Base-by-base conservation (phyloP, 2,329 filamentous ascomycete species). In the Rutstroemia sp. region DNA sequence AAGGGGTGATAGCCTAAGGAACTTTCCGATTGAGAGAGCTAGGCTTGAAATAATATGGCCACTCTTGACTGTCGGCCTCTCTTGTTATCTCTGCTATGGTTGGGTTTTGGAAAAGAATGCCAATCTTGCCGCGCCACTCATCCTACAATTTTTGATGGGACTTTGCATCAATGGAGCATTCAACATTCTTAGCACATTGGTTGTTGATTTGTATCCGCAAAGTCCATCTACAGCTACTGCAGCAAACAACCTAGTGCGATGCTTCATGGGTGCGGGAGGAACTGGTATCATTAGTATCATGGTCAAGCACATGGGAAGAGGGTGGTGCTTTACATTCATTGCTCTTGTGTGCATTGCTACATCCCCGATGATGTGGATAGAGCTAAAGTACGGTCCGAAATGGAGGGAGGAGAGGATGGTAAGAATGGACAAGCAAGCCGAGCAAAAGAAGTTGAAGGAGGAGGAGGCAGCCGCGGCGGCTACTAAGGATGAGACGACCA, bases 221-320 rank as follows among this genome's bases (percentile, higher is more conserved):
- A 76, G 78, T 1, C 82, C 82, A 0, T 81, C 82, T 0, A 85
- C 82, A 0, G 81, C 80, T 0, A 82, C 82, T 1, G 83, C 83
- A 0, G 80, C 83, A 0, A 84, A 83, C 60, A 87, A 87, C 59
- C 70, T 88, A 3, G 76, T 81, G 4, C 72, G 83, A n/a, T 87
- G 83, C 65, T 68, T 82, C 17, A 70, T 82, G 44, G 83, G 81
- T 23, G 84, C 84, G 0, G 77, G 72, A 1, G 78, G 77, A 3
- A 83, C 81, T 21, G 81, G 80, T 0, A 73, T 83, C 8, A 80
- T 87, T 40, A 76, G 83, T 51, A 71, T 75, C 51, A 81, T 87
- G 75, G 76, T 86, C 27, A 60, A 70, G 6, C 71, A 69, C 0
- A 77, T 86, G 71, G 83, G 83, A 4, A 68, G 76, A 27, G 83